Conservation (phyloP, 495 filamentous ascomycete species). For the Polyplosphaeria fusca region DNA sequence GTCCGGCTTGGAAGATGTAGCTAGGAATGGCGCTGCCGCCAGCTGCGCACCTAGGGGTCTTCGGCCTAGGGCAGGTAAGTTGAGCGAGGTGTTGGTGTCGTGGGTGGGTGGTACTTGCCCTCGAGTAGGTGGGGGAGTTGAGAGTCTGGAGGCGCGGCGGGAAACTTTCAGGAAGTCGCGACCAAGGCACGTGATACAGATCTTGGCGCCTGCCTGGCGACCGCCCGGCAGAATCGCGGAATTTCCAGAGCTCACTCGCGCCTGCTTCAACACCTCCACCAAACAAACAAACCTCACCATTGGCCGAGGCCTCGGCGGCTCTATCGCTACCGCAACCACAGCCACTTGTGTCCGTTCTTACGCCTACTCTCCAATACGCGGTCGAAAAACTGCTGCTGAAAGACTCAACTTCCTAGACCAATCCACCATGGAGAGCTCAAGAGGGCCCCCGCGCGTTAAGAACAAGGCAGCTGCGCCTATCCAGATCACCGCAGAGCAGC, state of each 20-base stretch:
- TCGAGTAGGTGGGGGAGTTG: not conserved
- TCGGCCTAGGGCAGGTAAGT: not conserved
- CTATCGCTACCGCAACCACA: not conserved
- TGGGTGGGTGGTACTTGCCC: not conserved
- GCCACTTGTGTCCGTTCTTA: not conserved
- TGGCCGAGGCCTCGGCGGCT: too few species aligned
- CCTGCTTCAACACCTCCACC: too few species aligned
- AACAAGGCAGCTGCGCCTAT: slow-evolving; percentile 75
- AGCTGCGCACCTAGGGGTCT: not conserved
- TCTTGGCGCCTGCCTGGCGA: too few species aligned
- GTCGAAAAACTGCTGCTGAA: not conserved
- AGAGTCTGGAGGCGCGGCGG: not conserved
- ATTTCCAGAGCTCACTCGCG: too few species aligned
- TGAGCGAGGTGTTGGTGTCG: slow-evolving; percentile 60
- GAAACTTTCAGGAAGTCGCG: not conserved
- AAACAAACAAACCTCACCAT: too few species aligned
- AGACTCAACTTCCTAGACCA: too few species aligned
- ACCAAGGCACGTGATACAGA: too few species aligned
- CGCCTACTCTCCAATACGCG: not conserved
- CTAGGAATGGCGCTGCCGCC: not conserved
- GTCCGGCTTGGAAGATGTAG: not conserved
- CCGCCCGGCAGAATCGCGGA: too few species aligned
- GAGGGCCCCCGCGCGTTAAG: slow-evolving; percentile 93
- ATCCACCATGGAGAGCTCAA: slow-evolving; percentile 84
- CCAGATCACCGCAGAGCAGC: slow-evolving; percentile 94